These are phyloP conservation scores for Plasmodium fragile DNA, from an alignment of 169 alveolate species.

Conservation along the genomic window DNA sequence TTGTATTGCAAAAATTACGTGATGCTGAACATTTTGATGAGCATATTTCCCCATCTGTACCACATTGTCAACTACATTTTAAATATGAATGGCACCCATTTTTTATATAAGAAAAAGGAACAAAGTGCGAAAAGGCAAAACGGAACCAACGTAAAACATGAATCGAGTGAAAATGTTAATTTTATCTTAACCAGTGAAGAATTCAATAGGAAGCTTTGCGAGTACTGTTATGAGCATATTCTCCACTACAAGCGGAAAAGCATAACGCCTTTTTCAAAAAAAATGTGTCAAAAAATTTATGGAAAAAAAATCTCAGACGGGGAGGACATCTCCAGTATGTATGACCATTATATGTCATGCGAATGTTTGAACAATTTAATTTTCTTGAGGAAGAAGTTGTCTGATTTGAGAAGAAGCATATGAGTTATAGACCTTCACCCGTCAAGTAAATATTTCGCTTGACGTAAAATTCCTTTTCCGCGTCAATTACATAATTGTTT, in stretches of 20 bases:
- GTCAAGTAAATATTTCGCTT: not conserved
- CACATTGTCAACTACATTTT: slow-evolving; percentile 66
- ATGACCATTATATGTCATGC: slow-evolving; percentile 72
- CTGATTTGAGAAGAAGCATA: slow-evolving; percentile 31
- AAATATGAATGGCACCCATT: slow-evolving; percentile 68
- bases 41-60: slow-evolving; percentile 51
- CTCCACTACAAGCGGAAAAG: slow-evolving; percentile 39
- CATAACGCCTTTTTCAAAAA: slow-evolving; percentile 27
- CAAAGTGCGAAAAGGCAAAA: not conserved
- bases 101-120: slow-evolving; percentile 27
- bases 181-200: slow-evolving; percentile 27
- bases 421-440: slow-evolving; percentile 16
- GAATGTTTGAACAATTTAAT: slow-evolving; percentile 47
- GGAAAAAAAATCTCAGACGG: slow-evolving; percentile 15
- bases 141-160: not conserved
- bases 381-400: slow-evolving; percentile 38
- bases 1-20: slow-evolving; percentile 75
- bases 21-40: slow-evolving; percentile 42
- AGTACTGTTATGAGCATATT: slow-evolving; percentile 54
- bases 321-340: slow-evolving; percentile 4
- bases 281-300: slow-evolving; percentile 23
- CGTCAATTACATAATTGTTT: not conserved
- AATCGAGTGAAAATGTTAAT: not conserved
- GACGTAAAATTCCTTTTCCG: not conserved
- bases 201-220: slow-evolving; percentile 57